Percentiles rank a stretch among this genome's conserved stretches.
Conservation (phyloP, 2,329 filamentous ascomycete species). For the Cryphonectria nitschkei region DNA sequence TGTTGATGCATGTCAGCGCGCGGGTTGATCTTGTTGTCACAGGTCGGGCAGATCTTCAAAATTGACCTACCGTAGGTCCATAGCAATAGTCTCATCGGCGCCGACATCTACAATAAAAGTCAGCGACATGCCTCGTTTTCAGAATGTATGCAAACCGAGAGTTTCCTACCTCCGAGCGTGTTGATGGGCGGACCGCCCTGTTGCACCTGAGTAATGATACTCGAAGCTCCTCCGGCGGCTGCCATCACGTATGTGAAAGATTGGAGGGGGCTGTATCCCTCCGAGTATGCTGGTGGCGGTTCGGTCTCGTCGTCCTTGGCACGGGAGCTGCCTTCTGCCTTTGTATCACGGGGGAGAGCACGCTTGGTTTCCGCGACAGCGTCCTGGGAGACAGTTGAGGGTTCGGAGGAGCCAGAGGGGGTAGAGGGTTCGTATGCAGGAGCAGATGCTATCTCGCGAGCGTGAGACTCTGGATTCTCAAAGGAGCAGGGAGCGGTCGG, state of each 20-base stretch:
- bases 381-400: conserved; percentile 50
- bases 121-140: conserved; percentile 15
- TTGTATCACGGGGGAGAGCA: conserved; percentile 79
- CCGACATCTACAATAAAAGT: conserved; percentile 64
- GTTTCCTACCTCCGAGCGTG: conserved; percentile 74
- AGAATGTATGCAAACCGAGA: background rate
- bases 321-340: conserved; percentile 68
- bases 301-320: conserved; percentile 80
- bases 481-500: conserved; percentile 38
- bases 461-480: conserved; percentile 29
- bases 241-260: conserved; percentile 98
- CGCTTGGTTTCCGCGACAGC: conserved; percentile 77
- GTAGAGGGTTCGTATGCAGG: conserved; percentile 58
- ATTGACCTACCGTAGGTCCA: conserved; percentile 80
- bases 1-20: conserved; percentile 42
- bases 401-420: conserved; percentile 43
- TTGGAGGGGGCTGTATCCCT: conserved; percentile 88
- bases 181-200: conserved; percentile 90
- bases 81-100: conserved; percentile 90
- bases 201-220: conserved; percentile 99
- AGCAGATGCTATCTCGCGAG: conserved; percentile 45
- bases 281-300: conserved; percentile 93
- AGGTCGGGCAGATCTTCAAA: background rate
- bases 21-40: conserved; percentile 5
- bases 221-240: conserved; percentile 92